These are phyloP conservation scores for Helenozyma rhizophorensis DNA, from an alignment of 805 yeast genomes.

Conservation along the genomic window DNA sequence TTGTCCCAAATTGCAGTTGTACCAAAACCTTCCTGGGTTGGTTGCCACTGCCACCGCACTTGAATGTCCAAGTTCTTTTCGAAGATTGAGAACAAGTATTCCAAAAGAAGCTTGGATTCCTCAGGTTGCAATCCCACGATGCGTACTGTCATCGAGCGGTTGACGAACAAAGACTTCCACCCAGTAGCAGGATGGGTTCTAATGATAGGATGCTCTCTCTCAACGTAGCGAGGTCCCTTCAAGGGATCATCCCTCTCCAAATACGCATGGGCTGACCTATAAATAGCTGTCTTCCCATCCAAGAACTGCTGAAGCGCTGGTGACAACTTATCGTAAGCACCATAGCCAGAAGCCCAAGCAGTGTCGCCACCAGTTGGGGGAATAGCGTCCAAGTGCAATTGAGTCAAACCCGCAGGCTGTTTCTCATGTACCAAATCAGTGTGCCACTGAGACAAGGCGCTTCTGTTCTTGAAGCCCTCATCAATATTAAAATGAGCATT, in stretches of 20 bases:
- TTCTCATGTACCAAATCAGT: conserved; percentile 34
- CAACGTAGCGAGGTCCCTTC: conserved; percentile 44
- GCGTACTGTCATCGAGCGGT: conserved; percentile 46
- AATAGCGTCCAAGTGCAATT: conserved; percentile 35
- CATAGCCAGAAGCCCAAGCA: conserved; percentile 9
- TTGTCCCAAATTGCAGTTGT: conserved; percentile 6
- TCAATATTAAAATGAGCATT: conserved; percentile 1
- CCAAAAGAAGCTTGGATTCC: conserved; percentile 46
- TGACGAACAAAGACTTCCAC: conserved; percentile 54
- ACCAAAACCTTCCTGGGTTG: conserved; percentile 18
- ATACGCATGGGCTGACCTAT: conserved; percentile 39
- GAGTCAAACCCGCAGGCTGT: conserved; percentile 36
- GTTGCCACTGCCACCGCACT: conserved; percentile 44
- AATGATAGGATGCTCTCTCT: conserved; percentile 55
- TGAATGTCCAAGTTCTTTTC: conserved; percentile 26
- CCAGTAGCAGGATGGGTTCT: conserved; percentile 67
- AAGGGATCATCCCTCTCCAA: conserved; percentile 44
- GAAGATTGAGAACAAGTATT: conserved; percentile 41
- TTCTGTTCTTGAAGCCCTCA: not conserved
- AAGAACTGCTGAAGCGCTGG: conserved; percentile 3
- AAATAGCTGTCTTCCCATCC: conserved; percentile 15
- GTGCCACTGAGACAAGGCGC: conserved; percentile 25
- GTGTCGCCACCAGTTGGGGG: conserved; percentile 20
- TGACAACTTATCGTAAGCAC: conserved; percentile 4
- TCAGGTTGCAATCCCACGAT: conserved; percentile 50